Conservation (phyloP, 768 basidiomycete genomes). For the Amanita subjunquillea region DNA sequence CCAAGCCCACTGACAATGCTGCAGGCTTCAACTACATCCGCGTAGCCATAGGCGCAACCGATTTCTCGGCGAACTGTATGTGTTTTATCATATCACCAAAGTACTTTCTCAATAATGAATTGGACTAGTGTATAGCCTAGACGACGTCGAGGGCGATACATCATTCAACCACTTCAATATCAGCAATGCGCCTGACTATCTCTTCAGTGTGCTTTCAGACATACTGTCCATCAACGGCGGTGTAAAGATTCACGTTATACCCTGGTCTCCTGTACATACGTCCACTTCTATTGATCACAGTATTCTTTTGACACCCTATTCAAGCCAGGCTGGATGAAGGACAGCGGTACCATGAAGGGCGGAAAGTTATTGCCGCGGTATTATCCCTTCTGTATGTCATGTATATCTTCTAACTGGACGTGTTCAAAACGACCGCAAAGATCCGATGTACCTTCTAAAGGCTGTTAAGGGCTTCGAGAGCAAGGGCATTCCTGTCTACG, state of each 20-base stretch:
- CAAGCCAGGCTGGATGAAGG: conserved; percentile 78
- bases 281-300: not conserved
- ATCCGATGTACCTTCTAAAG: conserved; percentile 65
- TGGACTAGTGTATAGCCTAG: conserved; percentile 50
- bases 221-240: conserved; percentile 46
- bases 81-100: not conserved
- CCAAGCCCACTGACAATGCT: conserved; percentile 46
- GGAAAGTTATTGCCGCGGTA: conserved; percentile 45
- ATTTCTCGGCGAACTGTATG: conserved; percentile 54
- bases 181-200: conserved; percentile 44
- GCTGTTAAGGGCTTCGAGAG: conserved; percentile 56
- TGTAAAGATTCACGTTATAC: conserved; percentile 47
- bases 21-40: conserved; percentile 66
- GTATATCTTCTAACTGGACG: not conserved
- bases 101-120: not conserved
- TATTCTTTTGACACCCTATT: conserved; percentile 2
- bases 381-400: conserved; percentile 32
- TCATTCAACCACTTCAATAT: conserved; percentile 49
- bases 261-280: conserved; percentile 62
- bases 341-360: conserved; percentile 54
- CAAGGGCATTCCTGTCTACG: conserved; percentile 52
- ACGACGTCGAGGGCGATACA: conserved; percentile 52
- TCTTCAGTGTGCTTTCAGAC: conserved; percentile 56
- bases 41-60: conserved; percentile 62
- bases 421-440: conserved; percentile 22